phyloP scores from a whole-genome alignment of 306 rosid genomes.

The Citrullus mucosospermus region DNA sequence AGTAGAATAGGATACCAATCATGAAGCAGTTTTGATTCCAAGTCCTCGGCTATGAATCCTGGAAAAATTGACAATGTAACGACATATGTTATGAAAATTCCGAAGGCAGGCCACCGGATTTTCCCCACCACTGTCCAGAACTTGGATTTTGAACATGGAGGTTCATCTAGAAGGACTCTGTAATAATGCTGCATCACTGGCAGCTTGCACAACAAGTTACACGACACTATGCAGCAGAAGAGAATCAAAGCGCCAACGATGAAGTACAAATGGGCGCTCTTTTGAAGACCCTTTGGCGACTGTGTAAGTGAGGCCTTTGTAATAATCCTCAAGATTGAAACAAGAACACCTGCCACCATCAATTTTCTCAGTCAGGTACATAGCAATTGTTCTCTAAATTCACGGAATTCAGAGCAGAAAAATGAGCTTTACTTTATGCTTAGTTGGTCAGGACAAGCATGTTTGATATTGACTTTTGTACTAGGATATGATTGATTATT shows the following conservation, averaged over 20 bases:
- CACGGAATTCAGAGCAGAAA: not conserved
- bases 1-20: conserved; percentile 93
- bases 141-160: conserved; percentile 30
- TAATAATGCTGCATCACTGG: conserved; percentile 57
- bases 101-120: conserved; percentile 47
- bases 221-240: conserved; percentile 53
- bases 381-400: not conserved
- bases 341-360: conserved; percentile 43
- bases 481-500: not conserved
- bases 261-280: conserved; percentile 84
- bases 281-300: conserved; percentile 60
- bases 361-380: not conserved
- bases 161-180: conserved; percentile 23
- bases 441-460: not conserved
- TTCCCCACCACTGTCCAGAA: conserved; percentile 47
- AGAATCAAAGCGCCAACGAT: conserved; percentile 50
- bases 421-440: not conserved
- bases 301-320: conserved; percentile 77
- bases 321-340: conserved; percentile 67
- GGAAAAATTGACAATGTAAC: conserved; percentile 91
- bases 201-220: conserved; percentile 62
- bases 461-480: not conserved
- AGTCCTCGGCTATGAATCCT: conserved; percentile 74
- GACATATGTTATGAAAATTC: conserved; percentile 52
- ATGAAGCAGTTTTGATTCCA: conserved; percentile 44